These are phyloP conservation scores for Colletotrichum shisoi DNA, from an alignment of 2,329 filamentous ascomycete species.

Conservation along the genomic window DNA sequence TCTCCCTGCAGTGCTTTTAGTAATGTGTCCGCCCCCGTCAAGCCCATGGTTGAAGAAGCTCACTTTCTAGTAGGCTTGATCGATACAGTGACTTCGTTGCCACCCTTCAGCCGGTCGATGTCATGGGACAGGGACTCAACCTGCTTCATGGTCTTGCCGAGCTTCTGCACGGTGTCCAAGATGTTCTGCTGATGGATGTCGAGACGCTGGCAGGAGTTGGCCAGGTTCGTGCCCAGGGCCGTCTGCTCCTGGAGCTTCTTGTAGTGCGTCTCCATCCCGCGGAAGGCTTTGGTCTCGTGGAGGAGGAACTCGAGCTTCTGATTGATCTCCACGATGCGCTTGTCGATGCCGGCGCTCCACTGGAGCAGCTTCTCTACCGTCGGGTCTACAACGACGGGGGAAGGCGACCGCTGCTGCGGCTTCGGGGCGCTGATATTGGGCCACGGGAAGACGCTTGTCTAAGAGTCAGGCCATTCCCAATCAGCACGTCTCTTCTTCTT, in stretches of 20 bases:
- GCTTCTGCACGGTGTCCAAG: not conserved
- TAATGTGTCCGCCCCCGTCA: no score
- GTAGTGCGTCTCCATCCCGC: constrained; percentile 19
- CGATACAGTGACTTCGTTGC: constrained; percentile 22
- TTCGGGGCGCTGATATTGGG: not conserved
- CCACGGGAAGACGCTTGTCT: not conserved
- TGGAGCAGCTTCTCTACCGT: constrained; percentile 5
- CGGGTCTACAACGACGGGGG: not conserved
- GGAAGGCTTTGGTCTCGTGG: constrained; percentile 18
- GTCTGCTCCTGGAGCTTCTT: constrained; percentile 13
- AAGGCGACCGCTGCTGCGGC: not conserved
- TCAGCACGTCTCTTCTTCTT: not conserved
- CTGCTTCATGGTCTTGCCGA: constrained; percentile 11
- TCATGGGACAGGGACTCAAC: constrained; percentile 8
- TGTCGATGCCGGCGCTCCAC: constrained; percentile 16
- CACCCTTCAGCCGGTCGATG: constrained; percentile 5
- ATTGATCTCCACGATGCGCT: constrained; percentile 9
- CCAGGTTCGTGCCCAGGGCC: constrained; percentile 13
- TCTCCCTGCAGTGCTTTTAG: not conserved
- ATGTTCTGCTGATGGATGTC: constrained; percentile 21
- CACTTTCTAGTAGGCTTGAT: constrained; percentile 15
- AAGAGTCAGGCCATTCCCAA: no score
- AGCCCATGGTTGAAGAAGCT: not conserved
- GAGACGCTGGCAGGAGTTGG: constrained; percentile 18
- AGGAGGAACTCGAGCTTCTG: constrained; percentile 22